A percentile compares a stretch with the other conserved stretches of the same genome.
Evolutionary conservation across 1,284 basidiomycete genomes (phyloP).

Genomic region (Sanghuangporus weigelae): DNA sequence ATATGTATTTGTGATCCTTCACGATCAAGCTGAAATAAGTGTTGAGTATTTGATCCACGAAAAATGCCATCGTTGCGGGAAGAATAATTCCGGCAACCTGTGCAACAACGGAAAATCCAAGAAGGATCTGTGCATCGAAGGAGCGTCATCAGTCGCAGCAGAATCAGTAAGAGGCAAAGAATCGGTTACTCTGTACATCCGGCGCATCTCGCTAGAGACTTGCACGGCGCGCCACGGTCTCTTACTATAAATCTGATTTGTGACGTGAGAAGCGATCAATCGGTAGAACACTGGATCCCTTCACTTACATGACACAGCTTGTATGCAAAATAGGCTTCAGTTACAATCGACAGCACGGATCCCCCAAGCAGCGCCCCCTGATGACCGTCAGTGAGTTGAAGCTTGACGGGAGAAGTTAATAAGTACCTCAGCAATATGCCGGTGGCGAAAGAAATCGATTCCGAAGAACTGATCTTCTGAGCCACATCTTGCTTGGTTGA

Average conservation of each 20-base stretch:
- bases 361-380: slow-evolving; percentile 5
- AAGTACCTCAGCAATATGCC: slow-evolving; percentile 17
- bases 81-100: slow-evolving; percentile 24
- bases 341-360: not conserved
- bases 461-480: slow-evolving; percentile 3
- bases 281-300: not conserved
- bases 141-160: not conserved
- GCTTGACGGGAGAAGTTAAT: not conserved
- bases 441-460: slow-evolving; percentile 12
- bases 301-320: slow-evolving; percentile 6
- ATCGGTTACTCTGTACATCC: slow-evolving; percentile 19
- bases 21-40: slow-evolving; percentile 10
- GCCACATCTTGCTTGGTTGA: slow-evolving; percentile 6
- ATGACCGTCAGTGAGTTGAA: not conserved
- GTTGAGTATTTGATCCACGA: slow-evolving; percentile 20
- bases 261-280: not conserved
- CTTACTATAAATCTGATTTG: slow-evolving; percentile 17
- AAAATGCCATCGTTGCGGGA: slow-evolving; percentile 21
- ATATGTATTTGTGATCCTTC: slow-evolving; percentile 14
- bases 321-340: slow-evolving; percentile 7
- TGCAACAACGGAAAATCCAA: slow-evolving; percentile 22
- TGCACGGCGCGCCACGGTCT: slow-evolving; percentile 19
- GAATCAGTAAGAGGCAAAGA: not conserved
- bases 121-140: slow-evolving; percentile 17
- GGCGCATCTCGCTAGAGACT: slow-evolving; percentile 23